A percentile compares a stretch with the other conserved stretches of the same genome.
Evolutionary conservation across 352 stramenopile species (phyloP).

Genomic region (Phytophthora europaea): DNA sequence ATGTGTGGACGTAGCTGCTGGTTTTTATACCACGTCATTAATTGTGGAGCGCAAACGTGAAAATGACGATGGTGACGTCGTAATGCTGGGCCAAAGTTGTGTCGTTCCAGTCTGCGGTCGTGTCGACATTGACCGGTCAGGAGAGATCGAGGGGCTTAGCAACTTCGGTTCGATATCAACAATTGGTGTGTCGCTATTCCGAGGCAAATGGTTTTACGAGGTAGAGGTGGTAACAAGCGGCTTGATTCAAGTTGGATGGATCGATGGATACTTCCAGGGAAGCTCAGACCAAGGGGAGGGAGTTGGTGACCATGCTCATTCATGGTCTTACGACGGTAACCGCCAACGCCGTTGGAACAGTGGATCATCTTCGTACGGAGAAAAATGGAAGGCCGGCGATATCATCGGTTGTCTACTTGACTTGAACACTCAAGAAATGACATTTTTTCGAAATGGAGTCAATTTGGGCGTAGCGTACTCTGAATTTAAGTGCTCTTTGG

Average conservation of each 20-base stretch:
- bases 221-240: constrained; percentile 92
- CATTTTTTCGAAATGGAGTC: constrained; percentile 91
- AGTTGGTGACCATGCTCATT: constrained; percentile 92
- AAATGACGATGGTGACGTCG: constrained; percentile 74
- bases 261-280: constrained; percentile 92
- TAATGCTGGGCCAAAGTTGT: constrained; percentile 73
- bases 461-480: constrained; percentile 84
- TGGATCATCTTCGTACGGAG: constrained; percentile 89
- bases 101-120: constrained; percentile 78
- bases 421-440: constrained; percentile 83
- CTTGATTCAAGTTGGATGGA: constrained; percentile 95
- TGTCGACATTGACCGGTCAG: constrained; percentile 88
- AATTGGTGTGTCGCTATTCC: constrained; percentile 73
- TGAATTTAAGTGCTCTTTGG: constrained; percentile 60
- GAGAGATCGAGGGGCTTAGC: constrained; percentile 88
- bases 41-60: constrained; percentile 88
- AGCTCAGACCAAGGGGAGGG: constrained; percentile 93
- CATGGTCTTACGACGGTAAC: constrained; percentile 95
- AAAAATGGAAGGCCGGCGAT: constrained; percentile 93
- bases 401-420: constrained; percentile 93
- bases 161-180: constrained; percentile 92
- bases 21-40: constrained; percentile 90
- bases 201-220: constrained; percentile 96
- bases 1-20: constrained; percentile 85
- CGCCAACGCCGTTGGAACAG: constrained; percentile 93